Percentiles rank a stretch among this genome's conserved stretches.
phyloP scores from a whole-genome alignment of 345 rosid species.

The Eutrema yunnanense region DNA sequence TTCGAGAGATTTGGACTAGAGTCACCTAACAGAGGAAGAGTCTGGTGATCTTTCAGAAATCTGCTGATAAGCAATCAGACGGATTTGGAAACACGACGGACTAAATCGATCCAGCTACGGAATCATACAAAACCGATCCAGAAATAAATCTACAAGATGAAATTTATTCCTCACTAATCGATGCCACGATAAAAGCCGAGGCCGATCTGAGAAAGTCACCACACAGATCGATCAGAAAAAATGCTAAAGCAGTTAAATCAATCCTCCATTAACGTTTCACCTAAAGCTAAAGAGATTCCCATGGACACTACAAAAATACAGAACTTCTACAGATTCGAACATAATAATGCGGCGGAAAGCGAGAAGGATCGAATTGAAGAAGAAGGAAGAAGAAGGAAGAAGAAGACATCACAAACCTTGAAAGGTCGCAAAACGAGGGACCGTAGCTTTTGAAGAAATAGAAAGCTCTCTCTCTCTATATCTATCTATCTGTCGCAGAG shows the following conservation, averaged over 20 bases:
- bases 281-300: not conserved
- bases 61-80: not conserved
- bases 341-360: conserved; percentile 9
- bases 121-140: not conserved
- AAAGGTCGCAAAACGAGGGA: not conserved
- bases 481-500: not conserved
- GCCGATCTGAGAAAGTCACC: conserved; percentile 10
- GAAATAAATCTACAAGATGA: not conserved
- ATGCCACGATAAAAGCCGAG: not conserved
- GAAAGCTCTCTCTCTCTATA: not conserved
- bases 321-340: conserved; percentile 1
- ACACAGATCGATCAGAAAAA: conserved; percentile 5
- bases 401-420: conserved; percentile 10
- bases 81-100: not conserved
- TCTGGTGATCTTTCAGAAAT: not conserved
- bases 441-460: not conserved
- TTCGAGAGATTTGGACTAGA: not conserved
- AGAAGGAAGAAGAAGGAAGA: conserved; percentile 13
- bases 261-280: not conserved
- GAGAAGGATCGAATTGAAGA: not conserved
- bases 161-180: not conserved
- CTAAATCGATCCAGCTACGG: not conserved
- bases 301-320: not conserved
- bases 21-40: not conserved
- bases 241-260: not conserved